Percentiles rank a stretch among this genome's conserved stretches.
Evolutionary conservation across 2,329 filamentous ascomycete genomes (phyloP).

Genomic region (Colletotrichum siamense): DNA sequence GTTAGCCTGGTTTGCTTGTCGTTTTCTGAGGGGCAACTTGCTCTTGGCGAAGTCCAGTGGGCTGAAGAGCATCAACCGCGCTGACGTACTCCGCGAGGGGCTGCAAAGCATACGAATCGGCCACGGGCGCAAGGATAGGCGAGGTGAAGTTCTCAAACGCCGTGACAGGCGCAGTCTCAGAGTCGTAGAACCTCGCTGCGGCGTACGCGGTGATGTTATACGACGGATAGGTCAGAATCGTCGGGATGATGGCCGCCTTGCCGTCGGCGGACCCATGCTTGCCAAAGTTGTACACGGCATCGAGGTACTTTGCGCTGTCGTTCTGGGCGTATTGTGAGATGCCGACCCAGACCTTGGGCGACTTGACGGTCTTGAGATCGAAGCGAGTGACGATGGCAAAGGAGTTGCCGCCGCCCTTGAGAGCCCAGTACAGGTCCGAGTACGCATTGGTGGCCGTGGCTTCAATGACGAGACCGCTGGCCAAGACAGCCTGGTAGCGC

Average conservation of each 20-base stretch:
- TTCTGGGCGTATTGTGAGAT: conserved; percentile 12
- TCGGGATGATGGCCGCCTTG: conserved; percentile 24
- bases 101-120: conserved; percentile 13
- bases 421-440: conserved; percentile 37
- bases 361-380: conserved; percentile 26
- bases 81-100: conserved; percentile 16
- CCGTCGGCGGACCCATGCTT: conserved; percentile 14
- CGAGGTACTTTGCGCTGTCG: conserved; percentile 16
- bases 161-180: background rate
- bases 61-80: conserved; percentile 19
- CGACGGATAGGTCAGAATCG: conserved; percentile 19
- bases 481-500: conserved; percentile 48
- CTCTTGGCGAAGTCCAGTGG: conserved; percentile 22
- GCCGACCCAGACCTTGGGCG: conserved; percentile 12
- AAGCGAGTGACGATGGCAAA: conserved; percentile 41
- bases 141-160: conserved; percentile 23
- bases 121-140: conserved; percentile 14
- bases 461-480: conserved; percentile 41
- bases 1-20: background rate
- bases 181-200: conserved; percentile 21
- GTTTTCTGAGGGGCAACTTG: background rate
- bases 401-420: conserved; percentile 40
- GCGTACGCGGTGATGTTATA: conserved; percentile 20
- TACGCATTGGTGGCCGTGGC: conserved; percentile 37
- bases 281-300: conserved; percentile 25